Base-by-base conservation (phyloP, 2,329 filamentous ascomycete species). In the Fusarium anguioides region DNA sequence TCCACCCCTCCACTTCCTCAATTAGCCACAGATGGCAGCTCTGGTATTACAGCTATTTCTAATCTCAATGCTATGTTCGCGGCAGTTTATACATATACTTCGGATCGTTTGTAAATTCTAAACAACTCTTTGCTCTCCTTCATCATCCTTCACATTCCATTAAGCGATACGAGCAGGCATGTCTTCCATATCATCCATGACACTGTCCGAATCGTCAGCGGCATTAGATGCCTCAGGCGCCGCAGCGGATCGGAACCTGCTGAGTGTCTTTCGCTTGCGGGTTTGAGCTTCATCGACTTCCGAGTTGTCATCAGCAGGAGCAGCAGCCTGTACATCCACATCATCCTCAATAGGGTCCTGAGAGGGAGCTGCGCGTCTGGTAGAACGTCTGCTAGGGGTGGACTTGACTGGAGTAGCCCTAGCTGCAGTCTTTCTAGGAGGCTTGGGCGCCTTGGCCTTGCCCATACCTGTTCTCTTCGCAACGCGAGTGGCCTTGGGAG, bases 151-250 rank as follows among this genome's bases (percentile, higher is more conserved):
- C 41, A 42, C 18, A 21, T 48, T 23, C 31, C 20, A 41, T 59
- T 53, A 71, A 33, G 41, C 17, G n/a, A 75, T 41, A 14, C 72
- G 72, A n/a, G 77, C 76, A 8, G 80, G 80, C 37, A 82, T 68
- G 56, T 82, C 80, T 51, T 81, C 79, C 80, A 82, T 81, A 40
- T 81, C 80, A 31, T 81, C 79, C 78, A 81, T 80, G 15, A 74
- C 74, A 35, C 77, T 79, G 21, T 77, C 76, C 6, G 73, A 76
- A 15, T 68, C 71, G 14, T 72, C 66, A n/a, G 62, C 58, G 14
- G 41, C 54, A 33, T 36, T 42, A 6, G 59, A 51, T 29, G 62
- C 60, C 18, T 58, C 68, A 18, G 46, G 49, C 4, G 53, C 54
- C 4, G 59, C 45, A 27, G 61, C 51, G 20, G 75, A 61, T 44